Conservation (phyloP, 169 alveolate genomes). For the Babesia bovis region DNA sequence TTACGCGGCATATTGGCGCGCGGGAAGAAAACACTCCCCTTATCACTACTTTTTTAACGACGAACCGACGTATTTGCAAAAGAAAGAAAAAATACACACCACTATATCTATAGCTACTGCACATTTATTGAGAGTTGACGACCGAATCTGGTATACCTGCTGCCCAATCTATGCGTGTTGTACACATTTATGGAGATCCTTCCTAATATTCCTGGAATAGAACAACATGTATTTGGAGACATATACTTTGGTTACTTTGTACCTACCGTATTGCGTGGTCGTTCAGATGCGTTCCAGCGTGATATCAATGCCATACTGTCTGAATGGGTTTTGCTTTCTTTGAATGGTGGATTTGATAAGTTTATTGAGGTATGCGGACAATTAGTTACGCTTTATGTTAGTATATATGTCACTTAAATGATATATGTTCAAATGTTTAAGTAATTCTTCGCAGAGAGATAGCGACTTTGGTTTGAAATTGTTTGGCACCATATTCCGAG, state of each 20-base stretch:
- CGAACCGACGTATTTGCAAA: no score
- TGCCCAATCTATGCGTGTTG: constrained; percentile 3
- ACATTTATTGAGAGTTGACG: no score
- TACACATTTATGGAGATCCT: constrained; percentile 43
- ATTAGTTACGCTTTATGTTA: no score
- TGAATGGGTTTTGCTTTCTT: constrained; percentile 7
- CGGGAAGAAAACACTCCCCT: constrained; percentile 5
- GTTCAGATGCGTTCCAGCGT: constrained; percentile 32
- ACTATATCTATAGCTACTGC: no score
- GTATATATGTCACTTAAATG: no score
- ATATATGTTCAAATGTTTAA: no score
- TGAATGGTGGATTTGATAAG: constrained; percentile 2
- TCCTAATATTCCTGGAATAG: background rate
- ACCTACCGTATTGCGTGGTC: constrained; percentile 64
- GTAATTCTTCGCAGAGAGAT: constrained; percentile 29
- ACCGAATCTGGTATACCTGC: no score
- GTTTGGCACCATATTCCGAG: constrained; percentile 21
- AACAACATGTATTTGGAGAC: constrained; percentile 41
- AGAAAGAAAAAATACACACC: no score
- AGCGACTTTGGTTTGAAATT: constrained; percentile 42
- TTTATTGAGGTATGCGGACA: constrained; percentile 13
- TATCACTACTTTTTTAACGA: background rate
- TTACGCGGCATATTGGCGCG: constrained; percentile 24
- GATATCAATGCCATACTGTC: constrained; percentile 28
- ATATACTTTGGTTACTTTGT: constrained; percentile 54